Conservation (phyloP, 306 rosid genomes). For the Arachis stenosperma region DNA sequence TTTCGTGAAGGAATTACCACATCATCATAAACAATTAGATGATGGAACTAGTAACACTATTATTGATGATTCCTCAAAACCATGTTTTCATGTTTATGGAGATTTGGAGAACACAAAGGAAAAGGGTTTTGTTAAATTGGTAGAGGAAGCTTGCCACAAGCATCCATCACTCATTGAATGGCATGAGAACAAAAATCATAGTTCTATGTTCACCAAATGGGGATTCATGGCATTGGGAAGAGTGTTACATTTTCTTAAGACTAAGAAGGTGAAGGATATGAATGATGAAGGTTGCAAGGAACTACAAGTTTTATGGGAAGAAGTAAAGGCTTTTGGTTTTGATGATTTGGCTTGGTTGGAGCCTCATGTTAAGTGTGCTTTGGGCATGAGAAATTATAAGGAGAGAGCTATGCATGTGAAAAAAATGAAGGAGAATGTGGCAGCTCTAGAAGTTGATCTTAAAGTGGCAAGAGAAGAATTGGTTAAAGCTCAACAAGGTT, state of each 20-base stretch:
- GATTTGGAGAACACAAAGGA: too few species aligned
- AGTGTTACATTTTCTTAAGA: constrained; percentile 29
- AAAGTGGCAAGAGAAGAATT: constrained; percentile 26
- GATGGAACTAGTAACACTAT: not conserved
- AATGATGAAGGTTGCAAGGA: not conserved
- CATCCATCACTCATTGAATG: too few species aligned
- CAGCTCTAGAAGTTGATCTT: not conserved
- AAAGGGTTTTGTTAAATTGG: too few species aligned
- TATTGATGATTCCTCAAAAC: not conserved
- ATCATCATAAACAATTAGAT: not conserved
- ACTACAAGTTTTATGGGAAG: constrained; percentile 36
- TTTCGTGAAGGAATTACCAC: too few species aligned
- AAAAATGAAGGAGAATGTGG: constrained; percentile 2
- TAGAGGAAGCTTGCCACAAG: too few species aligned
- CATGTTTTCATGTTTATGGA: not conserved
- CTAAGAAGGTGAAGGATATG: constrained; percentile 30
- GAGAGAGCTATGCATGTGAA: not conserved
- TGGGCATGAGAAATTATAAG: not conserved
- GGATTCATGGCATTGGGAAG: constrained; percentile 27
- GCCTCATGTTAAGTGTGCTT: constrained; percentile 27
- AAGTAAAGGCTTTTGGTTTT: constrained; percentile 18
- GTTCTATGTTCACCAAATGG: not conserved
- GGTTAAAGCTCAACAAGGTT: constrained; percentile 6
- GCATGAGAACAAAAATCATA: too few species aligned
- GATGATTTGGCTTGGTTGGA: constrained; percentile 37